Evolutionary conservation across 1,284 basidiomycete species (phyloP).

Genomic region (Stereum hirsutum): DNA sequence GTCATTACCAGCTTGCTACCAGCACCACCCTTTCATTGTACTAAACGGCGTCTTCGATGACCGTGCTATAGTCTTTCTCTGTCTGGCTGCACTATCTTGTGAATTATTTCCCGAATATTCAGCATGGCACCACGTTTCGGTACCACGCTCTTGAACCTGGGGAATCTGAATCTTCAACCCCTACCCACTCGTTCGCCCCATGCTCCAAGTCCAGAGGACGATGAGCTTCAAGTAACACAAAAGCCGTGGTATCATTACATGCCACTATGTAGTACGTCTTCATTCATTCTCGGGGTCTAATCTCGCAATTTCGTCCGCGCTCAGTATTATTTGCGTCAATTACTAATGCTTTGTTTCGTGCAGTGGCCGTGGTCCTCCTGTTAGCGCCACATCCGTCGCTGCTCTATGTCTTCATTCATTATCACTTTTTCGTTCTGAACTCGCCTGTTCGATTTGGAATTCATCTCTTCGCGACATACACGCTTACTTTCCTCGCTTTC

Average conservation of each 20-base stretch:
- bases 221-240: slow-evolving; percentile 30
- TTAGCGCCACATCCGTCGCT: slow-evolving; percentile 66
- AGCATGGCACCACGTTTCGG: no score
- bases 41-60: no score
- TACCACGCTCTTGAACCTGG: no score
- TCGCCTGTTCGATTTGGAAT: slow-evolving; percentile 34
- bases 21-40: no score
- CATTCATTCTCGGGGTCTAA: background rate
- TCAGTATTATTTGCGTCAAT: background rate
- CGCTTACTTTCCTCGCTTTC: slow-evolving; percentile 56
- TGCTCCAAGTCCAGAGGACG: slow-evolving; percentile 17
- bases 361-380: slow-evolving; percentile 51
- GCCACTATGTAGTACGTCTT: slow-evolving; percentile 41
- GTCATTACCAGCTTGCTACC: no score
- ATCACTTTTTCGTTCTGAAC: slow-evolving; percentile 48
- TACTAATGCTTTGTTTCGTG: background rate
- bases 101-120: no score
- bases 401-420: slow-evolving; percentile 54
- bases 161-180: no score
- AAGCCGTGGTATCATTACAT: slow-evolving; percentile 51
- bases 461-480: slow-evolving; percentile 50
- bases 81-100: no score
- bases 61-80: no score
- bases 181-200: background rate
- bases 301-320: background rate